Evolutionary conservation across 2,329 filamentous ascomycete genomes (phyloP).

Genomic region (Beauveria medogensis): DNA sequence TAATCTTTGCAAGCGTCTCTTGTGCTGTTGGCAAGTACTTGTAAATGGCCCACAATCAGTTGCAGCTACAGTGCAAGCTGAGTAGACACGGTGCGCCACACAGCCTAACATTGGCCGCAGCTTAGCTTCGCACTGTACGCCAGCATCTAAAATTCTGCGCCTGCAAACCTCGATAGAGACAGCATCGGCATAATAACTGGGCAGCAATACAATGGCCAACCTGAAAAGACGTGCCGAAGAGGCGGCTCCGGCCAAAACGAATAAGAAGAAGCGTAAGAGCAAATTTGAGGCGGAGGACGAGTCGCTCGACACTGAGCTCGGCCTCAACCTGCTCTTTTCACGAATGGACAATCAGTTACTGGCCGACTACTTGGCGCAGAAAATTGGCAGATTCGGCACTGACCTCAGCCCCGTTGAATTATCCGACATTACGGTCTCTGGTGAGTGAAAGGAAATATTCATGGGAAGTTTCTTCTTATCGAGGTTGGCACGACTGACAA

Average conservation of each 20-base stretch:
- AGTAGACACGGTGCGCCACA: background rate
- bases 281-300: conserved; percentile 46
- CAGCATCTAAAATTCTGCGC: conserved; percentile 6
- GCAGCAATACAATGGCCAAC: conserved; percentile 26
- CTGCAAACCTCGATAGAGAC: background rate
- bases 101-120: background rate
- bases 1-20: background rate
- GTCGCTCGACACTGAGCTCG: conserved; percentile 57
- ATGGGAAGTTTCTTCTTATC: conserved; percentile 32
- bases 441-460: conserved; percentile 31
- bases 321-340: conserved; percentile 71
- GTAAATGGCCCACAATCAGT: background rate
- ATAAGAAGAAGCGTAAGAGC: conserved; percentile 48
- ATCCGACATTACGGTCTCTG: conserved; percentile 71
- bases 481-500: conserved; percentile 4
- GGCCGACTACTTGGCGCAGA: conserved; percentile 77
- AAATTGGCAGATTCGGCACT: conserved; percentile 67
- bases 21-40: background rate
- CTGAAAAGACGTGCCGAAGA: conserved; percentile 51
- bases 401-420: conserved; percentile 79
- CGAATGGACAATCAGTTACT: conserved; percentile 77
- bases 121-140: conserved; percentile 8
- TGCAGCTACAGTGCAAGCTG: background rate
- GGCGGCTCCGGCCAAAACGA: conserved; percentile 35
- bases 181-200: background rate